A percentile compares a stretch with the other conserved stretches of the same genome.
Conservation (phyloP, 225 moss, liverwort and hornwort species). For the Bryum argenteum region DNA sequence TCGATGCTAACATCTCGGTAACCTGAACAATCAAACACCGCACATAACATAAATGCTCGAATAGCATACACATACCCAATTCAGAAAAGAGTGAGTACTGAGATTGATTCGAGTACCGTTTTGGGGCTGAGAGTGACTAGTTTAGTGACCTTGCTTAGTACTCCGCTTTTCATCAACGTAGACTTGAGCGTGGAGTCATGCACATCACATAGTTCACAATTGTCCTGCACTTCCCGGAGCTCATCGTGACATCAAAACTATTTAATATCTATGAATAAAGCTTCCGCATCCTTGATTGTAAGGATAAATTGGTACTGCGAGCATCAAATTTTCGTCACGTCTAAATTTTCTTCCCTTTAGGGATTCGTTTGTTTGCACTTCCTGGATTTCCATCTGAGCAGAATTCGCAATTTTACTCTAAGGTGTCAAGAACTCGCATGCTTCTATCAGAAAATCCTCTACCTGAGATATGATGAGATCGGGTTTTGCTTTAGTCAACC, state of each 20-base stretch:
- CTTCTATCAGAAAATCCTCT: conserved; percentile 9
- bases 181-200: conserved; percentile 44
- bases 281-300: too few relatives aligned
- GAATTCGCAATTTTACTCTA: too few relatives aligned
- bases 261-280: too few relatives aligned
- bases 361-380: too few relatives aligned
- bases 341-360: too few relatives aligned
- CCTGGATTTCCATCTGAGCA: too few relatives aligned
- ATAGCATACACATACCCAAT: not conserved
- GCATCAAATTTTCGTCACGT: too few relatives aligned
- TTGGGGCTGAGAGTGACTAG: conserved; percentile 50
- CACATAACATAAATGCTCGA: not conserved
- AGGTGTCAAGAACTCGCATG: too few relatives aligned
- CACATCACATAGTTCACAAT: conserved; percentile 51
- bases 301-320: too few relatives aligned
- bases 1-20: conserved; percentile 49
- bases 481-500: conserved; percentile 59
- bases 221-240: conserved; percentile 37
- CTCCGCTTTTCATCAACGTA: conserved; percentile 46
- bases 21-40: conserved; percentile 32
- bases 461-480: conserved; percentile 63
- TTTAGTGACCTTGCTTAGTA: conserved; percentile 46
- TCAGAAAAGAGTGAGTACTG: not conserved
- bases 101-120: conserved; percentile 33
- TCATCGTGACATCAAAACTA: not conserved